Evolutionary conservation across 495 filamentous ascomycete species (phyloP).

Genomic region (Trichoderma gamsii): DNA sequence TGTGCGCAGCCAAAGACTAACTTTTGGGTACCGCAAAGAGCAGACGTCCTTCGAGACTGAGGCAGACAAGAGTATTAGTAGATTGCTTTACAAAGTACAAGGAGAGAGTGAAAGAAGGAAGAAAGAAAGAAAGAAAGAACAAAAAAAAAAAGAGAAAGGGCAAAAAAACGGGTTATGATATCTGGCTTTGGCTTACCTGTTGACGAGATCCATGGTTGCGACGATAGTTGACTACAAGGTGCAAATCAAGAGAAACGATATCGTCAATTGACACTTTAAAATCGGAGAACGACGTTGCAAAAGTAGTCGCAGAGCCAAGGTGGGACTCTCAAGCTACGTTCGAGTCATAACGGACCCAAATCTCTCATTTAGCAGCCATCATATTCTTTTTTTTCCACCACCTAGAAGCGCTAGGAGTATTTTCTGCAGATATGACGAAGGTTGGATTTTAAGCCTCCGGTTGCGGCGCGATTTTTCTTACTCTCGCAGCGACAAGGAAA

Average conservation of each 20-base stretch:
- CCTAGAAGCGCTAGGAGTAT: not conserved
- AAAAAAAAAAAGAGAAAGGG: constrained; percentile 16
- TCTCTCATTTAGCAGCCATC: too few relatives aligned
- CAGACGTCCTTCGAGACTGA: constrained; percentile 82
- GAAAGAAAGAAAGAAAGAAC: not conserved
- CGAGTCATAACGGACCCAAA: too few relatives aligned
- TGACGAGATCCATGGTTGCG: constrained; percentile 70
- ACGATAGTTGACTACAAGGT: not conserved
- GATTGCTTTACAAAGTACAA: not conserved
- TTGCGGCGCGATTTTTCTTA: not conserved
- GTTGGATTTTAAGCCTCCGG: not conserved
- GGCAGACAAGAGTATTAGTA: constrained; percentile 14
- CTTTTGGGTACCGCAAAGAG: constrained; percentile 97
- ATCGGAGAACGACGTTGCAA: not conserved
- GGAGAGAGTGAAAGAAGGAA: too few relatives aligned
- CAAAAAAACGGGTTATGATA: not conserved
- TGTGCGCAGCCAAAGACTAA: constrained; percentile 38
- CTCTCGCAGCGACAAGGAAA: too few relatives aligned
- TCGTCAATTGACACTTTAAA: not conserved
- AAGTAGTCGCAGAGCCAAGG: not conserved
- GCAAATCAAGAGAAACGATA: not conserved
- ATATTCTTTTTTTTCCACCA: too few relatives aligned
- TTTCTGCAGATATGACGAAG: not conserved
- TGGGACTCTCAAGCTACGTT: not conserved
- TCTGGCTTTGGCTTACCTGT: constrained; percentile 56